Evolutionary conservation across 306 rosid genomes (phyloP), one percentile per base, ranked within the genome.

Genomic region (Medicago arabica): DNA sequence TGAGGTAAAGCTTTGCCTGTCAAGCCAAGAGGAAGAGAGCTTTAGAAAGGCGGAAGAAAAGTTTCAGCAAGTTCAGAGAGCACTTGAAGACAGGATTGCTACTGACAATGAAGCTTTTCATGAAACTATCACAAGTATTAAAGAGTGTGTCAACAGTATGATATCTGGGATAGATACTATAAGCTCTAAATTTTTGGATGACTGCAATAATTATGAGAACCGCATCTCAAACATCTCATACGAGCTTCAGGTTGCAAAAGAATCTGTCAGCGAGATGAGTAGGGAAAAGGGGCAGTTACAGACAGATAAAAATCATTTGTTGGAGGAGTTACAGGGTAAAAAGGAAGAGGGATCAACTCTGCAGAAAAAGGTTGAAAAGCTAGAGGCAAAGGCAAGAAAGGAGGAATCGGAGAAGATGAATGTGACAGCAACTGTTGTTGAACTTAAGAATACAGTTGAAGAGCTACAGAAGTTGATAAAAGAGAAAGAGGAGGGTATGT

Each of bases 1-100:
- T 15, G 97, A 95, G 83, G 93, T 90, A 51, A 88, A 86, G 90
- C 97, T 89, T 84, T 97, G 99, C 16, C 86, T 92, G 73, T 92
- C 97, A 64, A 90, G 84, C 92, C 99, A 90, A 90, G 90, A 87
- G 71, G 99, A 96, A 73, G 96, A 92, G 72, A 85, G 75, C 68
- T 92, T 89, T 67, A 79, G 83, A 78, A 81, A 78, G 28, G 75
- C 81, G 3, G 96, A 95, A 67, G 72, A 81, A 83, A 87, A 85
- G 75, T 88, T 71, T 77, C 86, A 65, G 71, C 87, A 88, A 77
- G 92, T 87, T 61, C 97, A 72, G 81, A 88, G 34, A 78, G 60
- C 66, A 12, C 97, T 92, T 51, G 89, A 88, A 78, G 93, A 85
- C 41, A 86, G 84, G 80, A 80, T 87, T 64, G 79, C 78, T 66